Evolutionary conservation across 176 grass and related monocot genomes (phyloP), one percentile per base, ranked within the genome.

Genomic region (Phyllostachys edulis): DNA sequence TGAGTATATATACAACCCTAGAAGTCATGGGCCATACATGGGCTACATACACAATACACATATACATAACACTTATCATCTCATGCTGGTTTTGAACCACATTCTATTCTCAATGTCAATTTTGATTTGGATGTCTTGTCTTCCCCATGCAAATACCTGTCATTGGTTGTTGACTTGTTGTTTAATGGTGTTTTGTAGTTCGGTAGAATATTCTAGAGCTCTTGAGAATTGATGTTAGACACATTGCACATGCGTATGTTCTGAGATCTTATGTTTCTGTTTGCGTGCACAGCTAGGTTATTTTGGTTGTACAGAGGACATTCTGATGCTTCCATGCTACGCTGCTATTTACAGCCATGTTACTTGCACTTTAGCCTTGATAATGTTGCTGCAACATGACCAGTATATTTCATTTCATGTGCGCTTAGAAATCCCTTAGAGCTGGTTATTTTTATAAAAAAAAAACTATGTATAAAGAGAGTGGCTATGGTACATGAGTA

Each of bases 361-460:
- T 67, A 36, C 51, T 57, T 67, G 21, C n/a, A 61, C 62, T 62
- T 42, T 14, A 77, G 56, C 21, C 56, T 61, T 41, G 38, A 44
- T 62, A 61, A 27, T 77, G 14, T 44, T 27, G 0, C 54, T 78
- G n/a, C 38, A 37, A 70, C 51, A 86, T 65, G 36, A 69, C 13
- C 24, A 6, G 15, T 71, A 67, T 55, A 80, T 72, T 69, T 72
- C 69, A 71, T 80, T 72, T 42, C 27, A 71, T 62, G 24, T 41
- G 7, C 18, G 9, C 61, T 54, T 62, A 65, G 41, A 49, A 78
- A 46, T 42, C 40, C 5, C 40, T 18, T 63, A 36, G 60, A 64
- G 24, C 41, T 62, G 38, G 38, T 9, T 61, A 7, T 76, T 77
- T n/a, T 27, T 45, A 39, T 77, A n/a, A n/a, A 77, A 41, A 41